Evolutionary conservation across 225 moss, liverwort and hornwort species (phyloP), one percentile per base, ranked within the genome.

Genomic region (Pleurozium schreberi): DNA sequence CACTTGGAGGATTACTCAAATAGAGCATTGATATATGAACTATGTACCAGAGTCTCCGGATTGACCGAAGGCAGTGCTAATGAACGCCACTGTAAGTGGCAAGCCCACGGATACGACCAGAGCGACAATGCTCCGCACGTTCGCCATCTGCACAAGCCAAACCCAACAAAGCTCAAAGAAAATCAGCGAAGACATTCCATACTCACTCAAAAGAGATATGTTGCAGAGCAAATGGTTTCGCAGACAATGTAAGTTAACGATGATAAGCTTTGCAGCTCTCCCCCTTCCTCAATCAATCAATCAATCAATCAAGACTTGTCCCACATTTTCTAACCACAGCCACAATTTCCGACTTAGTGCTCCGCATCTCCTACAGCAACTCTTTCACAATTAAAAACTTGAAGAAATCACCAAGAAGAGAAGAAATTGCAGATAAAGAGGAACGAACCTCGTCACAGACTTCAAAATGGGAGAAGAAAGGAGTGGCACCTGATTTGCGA

Each of bases 41-140:
- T n/a, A n/a, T n/a, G 81, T 81, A 96, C 96, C 95, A 38, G 68
- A 89, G 68, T 96, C 96, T 59, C 89, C 95, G 74, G 91, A 85
- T 61, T 92, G 94, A 86, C 92, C 89, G 36, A 93, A 42, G 75
- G 87, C 43, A 52, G 89, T 88, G 80, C 92, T 91, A 40, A 94
- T 67, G 78, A 96, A 93, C 53, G 93, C 96, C 40, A 92, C 75
- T 34, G 89, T 89, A 75, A 96, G 64, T 11, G 96, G 96, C 80
- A 96, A 88, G 92, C 92, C 93, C 90, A 96, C 91, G 14, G 90
- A 93, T 59, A 95, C 47, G 30, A 96, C 68, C 43, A 96, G 89
- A 58, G 93, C 87, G 81, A 69, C 91, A 36, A 96, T 88, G 80
- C 49, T 85, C 86, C 91, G 88, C 14, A 92, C 22, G 45, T 89